phyloP scores from a whole-genome alignment of 257 asterid genomes.

The Parsonsia alboflavescens region DNA sequence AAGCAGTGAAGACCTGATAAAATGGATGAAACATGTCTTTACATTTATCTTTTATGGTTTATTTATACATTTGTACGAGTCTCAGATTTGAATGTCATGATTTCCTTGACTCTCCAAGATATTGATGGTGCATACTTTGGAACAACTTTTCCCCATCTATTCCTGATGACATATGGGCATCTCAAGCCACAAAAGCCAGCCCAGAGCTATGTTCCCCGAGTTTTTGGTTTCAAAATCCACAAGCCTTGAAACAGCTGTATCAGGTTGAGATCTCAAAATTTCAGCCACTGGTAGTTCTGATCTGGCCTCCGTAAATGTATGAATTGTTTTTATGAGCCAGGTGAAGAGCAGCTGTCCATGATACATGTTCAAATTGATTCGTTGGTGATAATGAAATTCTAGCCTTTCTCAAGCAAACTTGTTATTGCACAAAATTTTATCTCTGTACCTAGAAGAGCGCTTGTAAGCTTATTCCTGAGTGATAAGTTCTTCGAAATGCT shows the following conservation, averaged over 20 bases:
- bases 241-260: constrained; percentile 42
- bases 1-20: no score
- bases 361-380: constrained; percentile 30
- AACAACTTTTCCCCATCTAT: constrained; percentile 90
- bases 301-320: constrained; percentile 31
- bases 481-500: constrained; percentile 12
- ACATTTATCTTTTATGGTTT: neutral
- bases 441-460: constrained; percentile 18
- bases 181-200: constrained; percentile 84
- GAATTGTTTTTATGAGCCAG: constrained; percentile 27
- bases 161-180: constrained; percentile 92
- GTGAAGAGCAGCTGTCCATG: constrained; percentile 28
- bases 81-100: neutral
- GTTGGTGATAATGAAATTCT: constrained; percentile 27
- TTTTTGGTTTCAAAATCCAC: constrained; percentile 92
- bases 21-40: neutral
- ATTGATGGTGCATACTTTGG: constrained; percentile 92
- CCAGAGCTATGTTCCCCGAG: constrained; percentile 77
- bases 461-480: constrained; percentile 23
- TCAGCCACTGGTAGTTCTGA: constrained; percentile 29
- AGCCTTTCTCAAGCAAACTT: constrained; percentile 25
- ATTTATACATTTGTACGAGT: neutral
- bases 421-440: constrained; percentile 15
- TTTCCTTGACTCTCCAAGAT: constrained; percentile 64
- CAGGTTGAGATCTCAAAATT: constrained; percentile 26